Evolutionary conservation across 2,329 filamentous ascomycete genomes (phyloP).

Genomic region (Pyrenophora seminiperda): DNA sequence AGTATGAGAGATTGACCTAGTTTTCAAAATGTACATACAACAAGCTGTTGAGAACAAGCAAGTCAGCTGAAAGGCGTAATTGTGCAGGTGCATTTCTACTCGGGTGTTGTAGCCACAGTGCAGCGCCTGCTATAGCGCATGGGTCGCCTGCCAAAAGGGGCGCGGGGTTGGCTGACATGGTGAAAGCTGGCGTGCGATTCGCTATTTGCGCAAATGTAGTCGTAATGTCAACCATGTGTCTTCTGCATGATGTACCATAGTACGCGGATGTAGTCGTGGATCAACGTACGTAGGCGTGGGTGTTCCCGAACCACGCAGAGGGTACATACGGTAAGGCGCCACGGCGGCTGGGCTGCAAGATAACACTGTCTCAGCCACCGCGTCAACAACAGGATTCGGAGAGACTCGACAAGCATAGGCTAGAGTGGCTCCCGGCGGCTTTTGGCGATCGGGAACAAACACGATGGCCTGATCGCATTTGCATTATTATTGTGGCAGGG

Average conservation of each 20-base stretch:
- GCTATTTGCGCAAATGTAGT: slow-evolving; percentile 1
- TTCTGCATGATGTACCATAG: neutral
- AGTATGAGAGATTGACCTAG: slow-evolving; percentile 20
- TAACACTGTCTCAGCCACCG: slow-evolving; percentile 5
- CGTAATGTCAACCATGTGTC: slow-evolving; percentile 1
- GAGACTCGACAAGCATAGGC: neutral
- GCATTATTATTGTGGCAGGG: slow-evolving; percentile 3
- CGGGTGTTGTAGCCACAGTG: no score
- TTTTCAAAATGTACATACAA: neutral
- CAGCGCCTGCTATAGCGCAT: neutral
- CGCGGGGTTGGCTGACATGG: neutral
- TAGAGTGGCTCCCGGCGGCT: neutral
- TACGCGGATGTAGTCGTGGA: slow-evolving; percentile 3
- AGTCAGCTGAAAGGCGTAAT: no score
- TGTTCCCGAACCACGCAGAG: slow-evolving; percentile 10
- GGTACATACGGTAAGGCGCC: slow-evolving; percentile 2
- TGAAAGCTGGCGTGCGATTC: neutral
- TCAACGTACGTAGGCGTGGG: neutral
- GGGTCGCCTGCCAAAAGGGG: slow-evolving; percentile 1
- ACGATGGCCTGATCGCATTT: slow-evolving; percentile 11
- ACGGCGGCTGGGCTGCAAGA: slow-evolving; percentile 8
- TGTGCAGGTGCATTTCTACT: no score
- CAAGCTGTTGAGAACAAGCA: no score
- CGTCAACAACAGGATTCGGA: slow-evolving; percentile 12
- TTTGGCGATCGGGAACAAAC: slow-evolving; percentile 4